Evolutionary conservation across 306 rosid species (phyloP).

Genomic region (Rubus idaeus): DNA sequence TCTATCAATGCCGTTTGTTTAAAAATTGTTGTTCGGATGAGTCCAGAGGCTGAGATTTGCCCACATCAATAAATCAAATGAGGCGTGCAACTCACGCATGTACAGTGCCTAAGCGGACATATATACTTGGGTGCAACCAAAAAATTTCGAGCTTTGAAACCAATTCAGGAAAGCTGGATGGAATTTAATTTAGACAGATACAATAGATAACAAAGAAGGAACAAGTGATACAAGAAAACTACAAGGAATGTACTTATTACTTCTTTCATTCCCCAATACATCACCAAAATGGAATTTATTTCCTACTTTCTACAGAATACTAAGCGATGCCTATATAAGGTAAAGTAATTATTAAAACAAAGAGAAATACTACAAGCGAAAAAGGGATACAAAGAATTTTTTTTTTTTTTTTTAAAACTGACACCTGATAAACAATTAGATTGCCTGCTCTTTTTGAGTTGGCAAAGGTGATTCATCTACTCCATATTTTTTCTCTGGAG

Average conservation of each 20-base stretch:
- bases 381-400: too few species aligned
- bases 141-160: too few species aligned
- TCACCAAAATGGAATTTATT: slow-evolving; percentile 34
- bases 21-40: too few species aligned
- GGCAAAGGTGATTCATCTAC: slow-evolving; percentile 42
- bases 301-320: slow-evolving; percentile 44
- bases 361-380: not conserved
- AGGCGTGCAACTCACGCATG: too few species aligned
- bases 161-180: too few species aligned
- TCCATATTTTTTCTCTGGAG: slow-evolving; percentile 27
- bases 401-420: too few species aligned
- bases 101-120: too few species aligned
- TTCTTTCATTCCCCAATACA: slow-evolving; percentile 38
- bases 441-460: slow-evolving; percentile 7
- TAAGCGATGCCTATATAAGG: slow-evolving; percentile 39
- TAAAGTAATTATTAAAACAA: slow-evolving; percentile 12
- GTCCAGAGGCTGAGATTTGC: too few species aligned
- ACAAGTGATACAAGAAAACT: not conserved
- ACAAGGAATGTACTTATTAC: slow-evolving; percentile 14
- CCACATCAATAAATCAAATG: too few species aligned
- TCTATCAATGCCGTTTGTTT: too few species aligned
- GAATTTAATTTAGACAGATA: too few species aligned
- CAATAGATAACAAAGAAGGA: not conserved
- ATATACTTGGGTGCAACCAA: too few species aligned
- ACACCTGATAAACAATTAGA: slow-evolving; percentile 31